Conservation (phyloP, 495 filamentous ascomycete species). For the Hypoxylon lienhwacheense region DNA sequence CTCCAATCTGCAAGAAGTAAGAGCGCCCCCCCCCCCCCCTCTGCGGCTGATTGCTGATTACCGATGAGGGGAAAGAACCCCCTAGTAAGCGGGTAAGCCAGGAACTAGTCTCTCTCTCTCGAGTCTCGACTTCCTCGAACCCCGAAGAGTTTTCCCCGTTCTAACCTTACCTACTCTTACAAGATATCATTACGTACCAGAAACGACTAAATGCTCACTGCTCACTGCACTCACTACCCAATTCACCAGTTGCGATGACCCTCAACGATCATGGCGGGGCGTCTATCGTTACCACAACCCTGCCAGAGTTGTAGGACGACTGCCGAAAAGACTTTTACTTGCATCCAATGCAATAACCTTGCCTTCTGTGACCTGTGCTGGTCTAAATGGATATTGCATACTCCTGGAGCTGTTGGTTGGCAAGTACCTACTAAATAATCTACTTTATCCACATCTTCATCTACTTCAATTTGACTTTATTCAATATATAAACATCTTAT, state of each 20-base stretch:
- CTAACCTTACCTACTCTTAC: slow-evolving; percentile 21
- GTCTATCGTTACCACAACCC: slow-evolving; percentile 28
- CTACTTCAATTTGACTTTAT: no score
- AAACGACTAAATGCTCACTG: slow-evolving; percentile 33
- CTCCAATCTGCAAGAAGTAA: slow-evolving; percentile 12
- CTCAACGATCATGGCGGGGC: slow-evolving; percentile 33
- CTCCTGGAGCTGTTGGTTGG: slow-evolving; percentile 39
- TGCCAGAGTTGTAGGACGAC: slow-evolving; percentile 38
- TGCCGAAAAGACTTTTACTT: slow-evolving; percentile 36
- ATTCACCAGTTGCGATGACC: slow-evolving; percentile 23
- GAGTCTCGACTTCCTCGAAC: slow-evolving; percentile 16
- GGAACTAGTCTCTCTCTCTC: no score
- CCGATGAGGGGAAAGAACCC: slow-evolving; percentile 30
- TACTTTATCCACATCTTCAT: no score
- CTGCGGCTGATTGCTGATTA: slow-evolving; percentile 31
- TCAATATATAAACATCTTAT: no score
- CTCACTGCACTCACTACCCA: slow-evolving; percentile 18
- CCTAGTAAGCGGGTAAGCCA: no score
- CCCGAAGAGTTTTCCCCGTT: slow-evolving; percentile 30
- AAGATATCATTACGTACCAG: slow-evolving; percentile 32
- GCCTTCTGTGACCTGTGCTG: slow-evolving; percentile 44
- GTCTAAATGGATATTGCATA: slow-evolving; percentile 43
- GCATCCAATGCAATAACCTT: slow-evolving; percentile 49
- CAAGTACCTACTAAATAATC: no score
- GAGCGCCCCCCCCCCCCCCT: no score